A percentile compares a stretch with the other conserved stretches of the same genome.
Conservation (phyloP, 352 stramenopile genomes). For the Phytophthora foliorum region DNA sequence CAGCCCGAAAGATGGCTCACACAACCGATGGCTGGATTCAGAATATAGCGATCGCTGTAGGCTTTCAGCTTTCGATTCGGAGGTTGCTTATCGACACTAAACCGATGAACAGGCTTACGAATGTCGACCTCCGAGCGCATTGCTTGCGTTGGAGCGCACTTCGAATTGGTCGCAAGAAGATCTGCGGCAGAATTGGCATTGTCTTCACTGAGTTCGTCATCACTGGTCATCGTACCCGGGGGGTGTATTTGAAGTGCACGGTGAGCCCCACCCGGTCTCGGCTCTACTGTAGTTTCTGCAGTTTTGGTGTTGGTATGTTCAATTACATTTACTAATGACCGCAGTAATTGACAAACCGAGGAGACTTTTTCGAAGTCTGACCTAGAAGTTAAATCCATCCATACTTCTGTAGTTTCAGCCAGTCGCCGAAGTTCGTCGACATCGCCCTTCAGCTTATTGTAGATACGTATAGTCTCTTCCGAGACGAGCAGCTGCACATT, state of each 20-base stretch:
- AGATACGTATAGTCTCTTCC: slow-evolving; percentile 71
- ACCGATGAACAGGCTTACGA: slow-evolving; percentile 21
- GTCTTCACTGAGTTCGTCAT: slow-evolving; percentile 23
- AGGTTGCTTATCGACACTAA: slow-evolving; percentile 50
- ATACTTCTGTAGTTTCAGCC: slow-evolving; percentile 82
- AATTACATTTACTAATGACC: slow-evolving; percentile 54
- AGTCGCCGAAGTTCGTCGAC: slow-evolving; percentile 69
- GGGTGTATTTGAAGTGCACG: slow-evolving; percentile 27
- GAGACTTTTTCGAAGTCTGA: slow-evolving; percentile 75
- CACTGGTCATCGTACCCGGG: slow-evolving; percentile 14
- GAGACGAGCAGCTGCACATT: slow-evolving; percentile 70
- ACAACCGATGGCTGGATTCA: slow-evolving; percentile 51
- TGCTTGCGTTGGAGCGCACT: slow-evolving; percentile 33
- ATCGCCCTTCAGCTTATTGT: slow-evolving; percentile 75
- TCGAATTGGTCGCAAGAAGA: slow-evolving; percentile 36
- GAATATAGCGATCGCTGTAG: slow-evolving; percentile 39
- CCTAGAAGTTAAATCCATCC: slow-evolving; percentile 84
- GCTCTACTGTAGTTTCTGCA: not conserved
- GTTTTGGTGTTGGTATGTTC: slow-evolving; percentile 19
- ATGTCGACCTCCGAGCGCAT: not conserved
- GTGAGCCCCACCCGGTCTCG: not conserved
- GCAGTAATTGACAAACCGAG: slow-evolving; percentile 54
- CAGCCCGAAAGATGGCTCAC: slow-evolving; percentile 61
- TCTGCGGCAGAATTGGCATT: slow-evolving; percentile 27
- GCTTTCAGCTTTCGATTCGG: slow-evolving; percentile 62